phyloP scores from a whole-genome alignment of 2,329 filamentous ascomycete species.

The Exophiala sp. region DNA sequence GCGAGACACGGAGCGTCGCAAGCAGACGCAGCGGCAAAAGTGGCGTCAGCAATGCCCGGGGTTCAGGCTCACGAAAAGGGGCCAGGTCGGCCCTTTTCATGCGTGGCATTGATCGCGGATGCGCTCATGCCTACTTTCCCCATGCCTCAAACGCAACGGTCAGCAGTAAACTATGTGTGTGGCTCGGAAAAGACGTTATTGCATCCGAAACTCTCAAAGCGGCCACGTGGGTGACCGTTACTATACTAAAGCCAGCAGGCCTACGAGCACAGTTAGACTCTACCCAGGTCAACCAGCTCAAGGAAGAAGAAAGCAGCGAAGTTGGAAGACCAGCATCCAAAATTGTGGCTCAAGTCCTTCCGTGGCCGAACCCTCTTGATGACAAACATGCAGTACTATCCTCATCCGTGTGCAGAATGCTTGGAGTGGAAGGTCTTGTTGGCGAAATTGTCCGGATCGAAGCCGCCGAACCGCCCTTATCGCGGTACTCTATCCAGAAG shows the following conservation, averaged over 20 bases:
- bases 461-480: conserved; percentile 69
- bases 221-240: conserved; percentile 73
- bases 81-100: conserved; percentile 60
- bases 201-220: conserved; percentile 70
- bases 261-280: conserved; percentile 69
- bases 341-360: conserved; percentile 69
- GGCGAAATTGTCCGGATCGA: conserved; percentile 87
- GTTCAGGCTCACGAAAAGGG: conserved; percentile 64
- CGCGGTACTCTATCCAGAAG: conserved; percentile 61
- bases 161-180: conserved; percentile 66
- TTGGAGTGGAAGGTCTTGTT: conserved; percentile 70
- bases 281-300: conserved; percentile 64
- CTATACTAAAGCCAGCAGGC: conserved; percentile 78
- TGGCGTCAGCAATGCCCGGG: conserved; percentile 63
- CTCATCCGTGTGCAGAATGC: conserved; percentile 66
- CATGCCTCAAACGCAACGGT: conserved; percentile 48
- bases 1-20: conserved; percentile 75
- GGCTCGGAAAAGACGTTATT: conserved; percentile 78
- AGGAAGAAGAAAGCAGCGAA: conserved; percentile 58
- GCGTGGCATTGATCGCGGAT: conserved; percentile 68
- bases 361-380: conserved; percentile 86
- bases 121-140: conserved; percentile 75
- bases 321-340: conserved; percentile 59
- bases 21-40: conserved; percentile 75
- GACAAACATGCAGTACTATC: conserved; percentile 77